Conservation (phyloP, 2,329 filamentous ascomycete species). For the Aspergillus sp. region DNA sequence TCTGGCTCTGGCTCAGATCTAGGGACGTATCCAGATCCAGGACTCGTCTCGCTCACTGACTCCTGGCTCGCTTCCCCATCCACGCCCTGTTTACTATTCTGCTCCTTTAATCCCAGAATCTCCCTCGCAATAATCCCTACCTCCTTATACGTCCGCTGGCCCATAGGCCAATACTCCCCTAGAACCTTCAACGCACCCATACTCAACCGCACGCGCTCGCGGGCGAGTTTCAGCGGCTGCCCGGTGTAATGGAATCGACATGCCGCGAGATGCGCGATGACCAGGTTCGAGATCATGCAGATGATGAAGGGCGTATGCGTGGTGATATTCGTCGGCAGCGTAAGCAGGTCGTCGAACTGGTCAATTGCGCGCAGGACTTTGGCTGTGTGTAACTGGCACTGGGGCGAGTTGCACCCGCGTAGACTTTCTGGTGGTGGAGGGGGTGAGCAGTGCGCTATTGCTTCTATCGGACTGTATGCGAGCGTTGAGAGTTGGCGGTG, state of each 20-base stretch:
- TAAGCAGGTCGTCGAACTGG: conserved; percentile 37
- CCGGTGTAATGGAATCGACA: conserved; percentile 37
- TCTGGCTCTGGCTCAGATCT: too few species aligned
- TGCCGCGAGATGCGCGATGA: conserved; percentile 60
- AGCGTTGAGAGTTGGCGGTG: conserved; percentile 42
- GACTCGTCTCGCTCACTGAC: background rate
- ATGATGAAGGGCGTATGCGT: conserved; percentile 41
- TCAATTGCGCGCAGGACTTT: conserved; percentile 38
- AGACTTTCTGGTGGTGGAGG: conserved; percentile 14
- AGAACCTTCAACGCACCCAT: conserved; percentile 41
- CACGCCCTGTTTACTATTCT: background rate
- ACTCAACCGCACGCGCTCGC: conserved; percentile 41
- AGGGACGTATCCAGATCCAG: background rate
- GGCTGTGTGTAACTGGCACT: conserved; percentile 38
- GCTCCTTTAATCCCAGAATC: conserved; percentile 15
- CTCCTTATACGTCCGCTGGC: conserved; percentile 35
- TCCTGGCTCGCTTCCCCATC: background rate
- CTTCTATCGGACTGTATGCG: conserved; percentile 38
- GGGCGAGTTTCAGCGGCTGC: conserved; percentile 30
- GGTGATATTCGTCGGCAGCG: conserved; percentile 34
- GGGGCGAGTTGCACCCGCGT: conserved; percentile 12
- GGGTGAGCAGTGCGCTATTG: conserved; percentile 36
- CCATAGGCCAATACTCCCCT: conserved; percentile 36
- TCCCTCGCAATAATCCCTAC: conserved; percentile 41
- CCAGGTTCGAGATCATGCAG: conserved; percentile 43